Evolutionary conservation across 2,329 filamentous ascomycete genomes (phyloP), one percentile per base, ranked within the genome.

Genomic region (Talaromyces islandicus): DNA sequence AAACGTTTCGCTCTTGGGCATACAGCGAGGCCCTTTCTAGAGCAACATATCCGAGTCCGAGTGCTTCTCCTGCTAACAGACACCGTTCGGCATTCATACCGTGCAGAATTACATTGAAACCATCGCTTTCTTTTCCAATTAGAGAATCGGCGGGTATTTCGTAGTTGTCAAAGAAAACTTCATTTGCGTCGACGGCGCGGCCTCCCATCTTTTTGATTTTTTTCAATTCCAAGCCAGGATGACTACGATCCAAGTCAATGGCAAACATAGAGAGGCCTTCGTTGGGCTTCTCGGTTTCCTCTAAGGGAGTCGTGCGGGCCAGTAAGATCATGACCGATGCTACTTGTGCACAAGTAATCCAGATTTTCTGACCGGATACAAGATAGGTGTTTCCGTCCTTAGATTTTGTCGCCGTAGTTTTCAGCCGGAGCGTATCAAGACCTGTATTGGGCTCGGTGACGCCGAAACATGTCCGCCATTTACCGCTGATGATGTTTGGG

Each of bases 121-220:
- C 91, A 60, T 89, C 81, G 5, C 87, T 86, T 71, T 94, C 88
- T 32, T 83, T 70, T 0, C 91, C 91, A 48, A 95, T 84, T 0
- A 93, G 76, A 0, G 85, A 79, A 46, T 85, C 79, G 0, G 81
- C 80, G 0, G 87, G 84, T 14, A 94, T 84, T 4, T 74, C 71
- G 71, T 92, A 95, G 65, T 87, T 84, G 71, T 94, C 89, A 70
- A 95, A 94, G 73, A 95, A 95, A 1, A 95, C 88, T 69, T 94
- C 89, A 65, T 95, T 95, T 0, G 90, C 89, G 67, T 94, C 90
- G 1, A 95, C 85, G 0, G 90, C 89, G 12, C 89, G 80, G 0
- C 90, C 89, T 9, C 91, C 91, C 90, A 95, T 94, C 72, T 95
- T 95, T 73, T 84, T 86, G 66, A 95, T 95, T 68, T 78, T 84